These are phyloP conservation scores for Pseudocercospora musae DNA, from an alignment of 2,329 filamentous ascomycete species.

Conservation along the genomic window DNA sequence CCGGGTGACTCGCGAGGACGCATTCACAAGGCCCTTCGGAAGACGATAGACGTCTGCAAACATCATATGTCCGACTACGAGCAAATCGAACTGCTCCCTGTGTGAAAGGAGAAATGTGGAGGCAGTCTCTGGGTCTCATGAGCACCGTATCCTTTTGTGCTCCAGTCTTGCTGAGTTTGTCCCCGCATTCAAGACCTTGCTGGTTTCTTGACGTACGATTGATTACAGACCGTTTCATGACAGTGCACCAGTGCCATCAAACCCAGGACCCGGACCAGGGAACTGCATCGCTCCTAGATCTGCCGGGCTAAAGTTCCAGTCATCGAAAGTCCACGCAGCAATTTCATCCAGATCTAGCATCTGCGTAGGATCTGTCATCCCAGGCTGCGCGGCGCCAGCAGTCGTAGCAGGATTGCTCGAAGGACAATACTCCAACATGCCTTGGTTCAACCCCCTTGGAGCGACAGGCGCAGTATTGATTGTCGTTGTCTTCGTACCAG, in stretches of 20 bases:
- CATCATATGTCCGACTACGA: no score
- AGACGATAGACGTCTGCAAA: no score
- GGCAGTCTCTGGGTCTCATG: no score
- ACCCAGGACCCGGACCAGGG: neutral
- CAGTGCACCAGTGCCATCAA: neutral
- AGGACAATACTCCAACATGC: constrained; percentile 9
- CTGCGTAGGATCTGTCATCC: neutral
- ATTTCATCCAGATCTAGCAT: constrained; percentile 32
- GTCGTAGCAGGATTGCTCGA: neutral
- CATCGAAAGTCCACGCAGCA: constrained; percentile 33
- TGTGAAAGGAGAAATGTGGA: no score
- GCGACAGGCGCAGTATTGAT: neutral
- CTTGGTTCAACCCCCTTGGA: constrained; percentile 5
- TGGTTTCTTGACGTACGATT: no score
- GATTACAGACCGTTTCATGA: no score
- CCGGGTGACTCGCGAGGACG: no score
- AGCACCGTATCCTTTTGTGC: no score
- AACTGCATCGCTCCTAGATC: constrained; percentile 16
- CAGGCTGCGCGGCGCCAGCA: neutral
- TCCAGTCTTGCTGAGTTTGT: no score
- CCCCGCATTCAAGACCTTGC: no score
- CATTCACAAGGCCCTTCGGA: no score
- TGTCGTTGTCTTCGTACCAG: neutral
- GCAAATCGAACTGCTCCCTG: no score
- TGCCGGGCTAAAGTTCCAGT: constrained; percentile 28